phyloP scores from a whole-genome alignment of 2,329 filamentous ascomycete species.

The Botrytis cinerea region DNA sequence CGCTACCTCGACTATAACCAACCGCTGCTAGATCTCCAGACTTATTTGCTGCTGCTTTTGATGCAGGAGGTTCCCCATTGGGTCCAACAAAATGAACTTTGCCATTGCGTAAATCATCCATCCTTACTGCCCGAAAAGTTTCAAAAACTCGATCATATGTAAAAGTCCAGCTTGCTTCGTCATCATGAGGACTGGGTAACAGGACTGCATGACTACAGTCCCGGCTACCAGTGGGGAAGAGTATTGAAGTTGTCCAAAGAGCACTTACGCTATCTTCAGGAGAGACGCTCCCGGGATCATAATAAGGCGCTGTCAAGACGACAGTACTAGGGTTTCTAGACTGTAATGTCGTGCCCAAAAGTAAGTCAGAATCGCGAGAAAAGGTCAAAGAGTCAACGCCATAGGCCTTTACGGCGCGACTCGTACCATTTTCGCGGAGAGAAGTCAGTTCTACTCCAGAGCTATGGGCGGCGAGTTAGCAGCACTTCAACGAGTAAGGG shows the following conservation, averaged over 20 bases:
- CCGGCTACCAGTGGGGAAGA: slow-evolving; percentile 78
- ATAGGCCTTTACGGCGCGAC: slow-evolving; percentile 75
- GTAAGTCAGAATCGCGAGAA: slow-evolving; percentile 74
- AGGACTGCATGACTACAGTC: slow-evolving; percentile 78
- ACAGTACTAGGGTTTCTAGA: slow-evolving; percentile 69
- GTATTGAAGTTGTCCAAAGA: slow-evolving; percentile 82
- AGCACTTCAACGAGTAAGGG: neutral
- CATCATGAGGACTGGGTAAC: slow-evolving; percentile 49
- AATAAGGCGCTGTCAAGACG: slow-evolving; percentile 72
- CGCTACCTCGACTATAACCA: slow-evolving; percentile 66
- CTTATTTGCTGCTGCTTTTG: slow-evolving; percentile 68
- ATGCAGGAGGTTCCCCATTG: slow-evolving; percentile 60
- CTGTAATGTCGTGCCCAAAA: slow-evolving; percentile 72
- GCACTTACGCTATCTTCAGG: slow-evolving; percentile 69
- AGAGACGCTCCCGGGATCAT: slow-evolving; percentile 68
- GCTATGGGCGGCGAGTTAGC: slow-evolving; percentile 14
- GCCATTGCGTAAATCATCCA: slow-evolving; percentile 73
- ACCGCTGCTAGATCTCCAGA: slow-evolving; percentile 72
- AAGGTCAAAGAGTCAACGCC: slow-evolving; percentile 74
- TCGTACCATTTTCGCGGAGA: slow-evolving; percentile 61
- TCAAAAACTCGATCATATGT: slow-evolving; percentile 76
- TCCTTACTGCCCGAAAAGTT: slow-evolving; percentile 74
- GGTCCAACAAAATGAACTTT: slow-evolving; percentile 80
- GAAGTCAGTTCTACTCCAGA: slow-evolving; percentile 85
- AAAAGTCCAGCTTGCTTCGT: slow-evolving; percentile 74